A percentile compares a stretch with the other conserved stretches of the same genome.
Conservation (phyloP, 208 protist species). For the Leishmania lainsoni region DNA sequence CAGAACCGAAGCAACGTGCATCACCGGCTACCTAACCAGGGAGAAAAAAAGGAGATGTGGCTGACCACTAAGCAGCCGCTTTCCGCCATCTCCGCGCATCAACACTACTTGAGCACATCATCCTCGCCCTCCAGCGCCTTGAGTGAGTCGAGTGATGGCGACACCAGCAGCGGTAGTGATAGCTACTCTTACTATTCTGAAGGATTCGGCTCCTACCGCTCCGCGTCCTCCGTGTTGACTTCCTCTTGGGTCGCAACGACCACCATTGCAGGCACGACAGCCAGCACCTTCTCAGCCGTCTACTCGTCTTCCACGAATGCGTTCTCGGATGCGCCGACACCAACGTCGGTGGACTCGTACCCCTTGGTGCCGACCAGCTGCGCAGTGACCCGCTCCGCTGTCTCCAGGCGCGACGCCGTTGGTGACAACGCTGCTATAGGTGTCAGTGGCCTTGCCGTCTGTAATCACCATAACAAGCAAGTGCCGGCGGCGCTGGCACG, state of each 20-base stretch:
- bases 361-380: background rate
- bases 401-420: background rate
- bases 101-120: background rate
- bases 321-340: background rate
- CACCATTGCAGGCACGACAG: background rate
- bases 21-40: background rate
- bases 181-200: slow-evolving; percentile 18
- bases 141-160: background rate
- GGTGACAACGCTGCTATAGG: background rate
- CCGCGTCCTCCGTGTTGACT: background rate
- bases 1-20: background rate
- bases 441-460: background rate
- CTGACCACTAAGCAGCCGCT: background rate
- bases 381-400: background rate
- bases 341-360: background rate
- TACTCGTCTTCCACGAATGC: background rate
- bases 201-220: slow-evolving; percentile 7
- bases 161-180: background rate
- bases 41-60: background rate
- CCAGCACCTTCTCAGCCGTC: background rate
- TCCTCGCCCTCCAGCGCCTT: slow-evolving; percentile 12
- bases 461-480: background rate
- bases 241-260: background rate
- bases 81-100: background rate
- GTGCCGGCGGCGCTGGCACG: background rate